phyloP scores from a whole-genome alignment of 2,329 filamentous ascomycete genomes.

The Aureobasidium uvarum region DNA sequence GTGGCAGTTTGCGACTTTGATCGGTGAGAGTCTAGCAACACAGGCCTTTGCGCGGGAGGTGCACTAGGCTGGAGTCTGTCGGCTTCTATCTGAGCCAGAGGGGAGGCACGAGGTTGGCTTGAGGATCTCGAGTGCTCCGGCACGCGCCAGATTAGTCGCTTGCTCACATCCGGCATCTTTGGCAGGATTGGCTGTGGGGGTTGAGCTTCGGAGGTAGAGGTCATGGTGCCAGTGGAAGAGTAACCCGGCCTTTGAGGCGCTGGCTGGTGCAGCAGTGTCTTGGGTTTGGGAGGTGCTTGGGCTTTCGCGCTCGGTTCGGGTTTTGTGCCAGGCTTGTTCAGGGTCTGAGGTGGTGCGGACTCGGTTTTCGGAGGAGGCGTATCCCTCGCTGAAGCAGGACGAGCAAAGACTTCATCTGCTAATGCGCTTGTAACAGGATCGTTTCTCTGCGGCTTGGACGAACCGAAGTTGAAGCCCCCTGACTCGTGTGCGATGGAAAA shows the following conservation, averaged over 20 bases:
- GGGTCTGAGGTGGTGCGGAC: not conserved
- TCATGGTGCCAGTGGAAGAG: conserved; percentile 80
- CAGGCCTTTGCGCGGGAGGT: conserved; percentile 41
- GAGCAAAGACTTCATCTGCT: conserved; percentile 78
- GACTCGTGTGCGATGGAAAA: conserved; percentile 87
- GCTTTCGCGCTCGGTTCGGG: not conserved
- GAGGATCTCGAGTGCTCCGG: conserved; percentile 49
- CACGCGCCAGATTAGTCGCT: conserved; percentile 55
- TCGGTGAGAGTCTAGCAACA: conserved; percentile 45
- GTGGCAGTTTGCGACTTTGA: conserved; percentile 53
- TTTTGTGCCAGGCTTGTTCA: not conserved
- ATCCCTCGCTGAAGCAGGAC: not conserved
- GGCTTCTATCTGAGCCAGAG: conserved; percentile 40
- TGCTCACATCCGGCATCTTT: conserved; percentile 43
- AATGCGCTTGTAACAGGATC: conserved; percentile 71
- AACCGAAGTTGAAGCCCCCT: conserved; percentile 75
- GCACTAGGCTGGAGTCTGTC: conserved; percentile 41
- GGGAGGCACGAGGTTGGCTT: conserved; percentile 50
- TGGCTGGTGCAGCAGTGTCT: conserved; percentile 44
- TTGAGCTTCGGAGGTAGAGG: conserved; percentile 54
- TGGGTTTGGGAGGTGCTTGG: conserved; percentile 29
- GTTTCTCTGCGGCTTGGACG: conserved; percentile 44
- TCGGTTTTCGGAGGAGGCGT: not conserved
- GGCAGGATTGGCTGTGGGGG: conserved; percentile 44
- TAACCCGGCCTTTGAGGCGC: conserved; percentile 52